A percentile compares a stretch with the other conserved stretches of the same genome.
These are phyloP conservation scores for Lolium multiflorum DNA, from an alignment of 176 grass and related monocot species.

Conservation along the genomic window DNA sequence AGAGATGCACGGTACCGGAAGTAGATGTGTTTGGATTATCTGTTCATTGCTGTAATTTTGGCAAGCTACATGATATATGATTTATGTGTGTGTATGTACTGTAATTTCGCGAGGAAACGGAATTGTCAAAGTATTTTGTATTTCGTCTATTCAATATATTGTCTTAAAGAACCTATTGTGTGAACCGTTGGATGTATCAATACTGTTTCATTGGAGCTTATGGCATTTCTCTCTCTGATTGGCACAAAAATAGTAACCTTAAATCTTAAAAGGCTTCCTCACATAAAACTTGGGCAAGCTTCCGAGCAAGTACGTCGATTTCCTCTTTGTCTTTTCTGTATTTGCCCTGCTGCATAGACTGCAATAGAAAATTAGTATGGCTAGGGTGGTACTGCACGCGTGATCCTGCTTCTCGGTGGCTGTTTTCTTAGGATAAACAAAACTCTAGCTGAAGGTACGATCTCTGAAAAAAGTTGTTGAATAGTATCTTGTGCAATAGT, in stretches of 20 bases:
- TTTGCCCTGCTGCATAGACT: background rate
- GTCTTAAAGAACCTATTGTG: background rate
- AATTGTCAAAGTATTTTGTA: background rate
- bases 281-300: conserved; percentile 2
- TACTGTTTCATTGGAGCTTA: background rate
- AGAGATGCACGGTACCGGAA: too few relatives aligned
- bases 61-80: background rate
- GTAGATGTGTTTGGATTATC: too few relatives aligned
- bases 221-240: background rate
- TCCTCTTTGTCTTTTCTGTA: too few relatives aligned
- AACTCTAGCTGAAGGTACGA: conserved; percentile 78
- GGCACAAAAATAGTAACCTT: conserved; percentile 31
- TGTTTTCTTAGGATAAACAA: conserved; percentile 88
- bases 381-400: conserved; percentile 30
- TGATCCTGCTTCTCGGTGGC: conserved; percentile 78
- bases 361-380: background rate
- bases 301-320: too few relatives aligned
- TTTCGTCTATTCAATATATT: background rate
- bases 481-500: too few relatives aligned
- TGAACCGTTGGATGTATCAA: background rate
- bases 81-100: background rate
- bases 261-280: conserved; percentile 50
- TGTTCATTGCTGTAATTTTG: background rate
- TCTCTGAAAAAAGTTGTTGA: conserved; percentile 58
- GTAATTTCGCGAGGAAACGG: background rate